phyloP scores from a whole-genome alignment of 164 flowering plant species.

The grape (Vitis vinifera) region ASM3070453v1 NC_081815.1:5815001-5815500 shows the following conservation, averaged over 20 bases:
- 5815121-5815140: conserved; percentile 63
- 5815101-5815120: conserved; percentile 65
- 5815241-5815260: background rate
- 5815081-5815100: conserved; percentile 95
- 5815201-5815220: background rate
- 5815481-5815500: conserved; percentile 53
- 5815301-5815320: too few relatives aligned
- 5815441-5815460: conserved; percentile 79
- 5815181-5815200: conserved; percentile 50
- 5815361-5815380: background rate
- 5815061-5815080: conserved; percentile 92
- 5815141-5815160: conserved; percentile 66
- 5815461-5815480: conserved; percentile 73
- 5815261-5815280: too few relatives aligned
- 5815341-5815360: background rate
- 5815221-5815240: background rate
- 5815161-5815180: conserved; percentile 55
- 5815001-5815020: conserved; percentile 55
- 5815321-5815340: too few relatives aligned
- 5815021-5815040: conserved; percentile 55
- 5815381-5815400: background rate
- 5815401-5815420: conserved; percentile 65
- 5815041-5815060: conserved; percentile 85
- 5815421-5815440: conserved; percentile 74
- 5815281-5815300: background rate